Evolutionary conservation across 1,284 basidiomycete genomes (phyloP), one percentile per base, ranked within the genome.

Genomic region (Fistulina hepatica): DNA sequence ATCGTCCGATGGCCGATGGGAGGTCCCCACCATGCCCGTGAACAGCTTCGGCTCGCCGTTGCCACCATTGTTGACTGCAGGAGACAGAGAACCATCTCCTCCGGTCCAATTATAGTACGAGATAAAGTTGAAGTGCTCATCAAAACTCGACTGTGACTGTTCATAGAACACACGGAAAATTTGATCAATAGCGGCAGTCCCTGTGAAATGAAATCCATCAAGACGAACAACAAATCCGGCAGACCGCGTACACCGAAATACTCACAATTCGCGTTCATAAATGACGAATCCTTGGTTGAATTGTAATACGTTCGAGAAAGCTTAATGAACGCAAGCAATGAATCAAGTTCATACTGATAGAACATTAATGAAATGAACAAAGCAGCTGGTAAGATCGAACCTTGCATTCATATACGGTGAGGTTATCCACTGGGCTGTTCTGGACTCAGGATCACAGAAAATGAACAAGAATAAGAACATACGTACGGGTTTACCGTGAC

Each of bases 41-140:
- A 70, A 74, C 6, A 67, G 70, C 52, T 75, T 81, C 1, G 74
- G 80, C 50, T 82, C 79, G 7, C 73, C 73, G 48, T 77, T 81
- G 3, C 80, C 81, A 1, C 48, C 57, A 51, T 85, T 85, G 36
- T 63, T 57, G 1, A 84, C 80, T 12, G 64, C 56, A 3, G 79
- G 79, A 24, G 74, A 76, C 41, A 74, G 64, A 12, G 77, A 62
- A 9, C 78, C 77, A 41, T 62, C 56, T 10, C 70, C 68, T 16
- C 81, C 81, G 10, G 81, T 82, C 81, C 81, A 86, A 52, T 81
- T 83, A 52, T 81, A 85, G 52, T 73, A 81, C 3, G 79, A 82
- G 28, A 82, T 61, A 46, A 79, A 73, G 52, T 81, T 76, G 57
- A 74, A 83, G 52, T 78, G 55, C 6, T 64, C 62, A 46, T 82